These are phyloP conservation scores for Pestalotiopsis sp. DNA, from an alignment of 2,329 filamentous ascomycete genomes.

Conservation along the genomic window DNA sequence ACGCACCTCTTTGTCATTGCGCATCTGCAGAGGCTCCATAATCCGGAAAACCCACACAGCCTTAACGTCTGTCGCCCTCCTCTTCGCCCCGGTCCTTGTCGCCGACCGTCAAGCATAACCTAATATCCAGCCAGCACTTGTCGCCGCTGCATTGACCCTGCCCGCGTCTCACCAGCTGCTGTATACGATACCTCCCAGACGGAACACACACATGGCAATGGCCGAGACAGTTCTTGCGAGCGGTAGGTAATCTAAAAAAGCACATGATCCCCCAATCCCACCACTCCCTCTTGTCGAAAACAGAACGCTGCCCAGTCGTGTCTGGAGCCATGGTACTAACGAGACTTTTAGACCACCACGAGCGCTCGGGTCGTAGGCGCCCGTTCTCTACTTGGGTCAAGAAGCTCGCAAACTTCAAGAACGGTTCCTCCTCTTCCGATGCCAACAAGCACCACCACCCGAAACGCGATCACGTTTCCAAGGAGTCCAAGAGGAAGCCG, in stretches of 20 bases:
- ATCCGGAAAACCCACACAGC: background rate
- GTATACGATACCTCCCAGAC: background rate
- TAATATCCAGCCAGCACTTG: background rate
- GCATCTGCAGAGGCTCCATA: background rate
- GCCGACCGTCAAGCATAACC: background rate
- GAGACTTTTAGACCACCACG: constrained; percentile 57
- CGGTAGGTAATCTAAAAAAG: constrained; percentile 1
- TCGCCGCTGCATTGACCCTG: background rate
- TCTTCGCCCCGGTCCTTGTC: background rate
- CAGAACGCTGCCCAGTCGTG: background rate
- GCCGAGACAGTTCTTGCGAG: constrained; percentile 1
- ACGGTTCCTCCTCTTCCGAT: constrained; percentile 63
- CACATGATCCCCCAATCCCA: background rate
- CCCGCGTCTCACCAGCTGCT: background rate
- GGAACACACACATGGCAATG: constrained; percentile 7
- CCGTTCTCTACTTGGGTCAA: constrained; percentile 95
- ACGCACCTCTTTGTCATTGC: background rate
- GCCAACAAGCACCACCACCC: constrained; percentile 38
- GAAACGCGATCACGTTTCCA: constrained; percentile 45
- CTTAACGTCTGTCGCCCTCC: background rate
- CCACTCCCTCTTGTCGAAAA: background rate
- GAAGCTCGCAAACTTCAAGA: constrained; percentile 86
- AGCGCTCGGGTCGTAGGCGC: constrained; percentile 68
- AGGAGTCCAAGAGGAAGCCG: constrained; percentile 58
- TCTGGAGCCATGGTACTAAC: constrained; percentile 1